Base-by-base conservation (phyloP, 306 rosid genomes). In the Bauhinia variegata region DNA sequence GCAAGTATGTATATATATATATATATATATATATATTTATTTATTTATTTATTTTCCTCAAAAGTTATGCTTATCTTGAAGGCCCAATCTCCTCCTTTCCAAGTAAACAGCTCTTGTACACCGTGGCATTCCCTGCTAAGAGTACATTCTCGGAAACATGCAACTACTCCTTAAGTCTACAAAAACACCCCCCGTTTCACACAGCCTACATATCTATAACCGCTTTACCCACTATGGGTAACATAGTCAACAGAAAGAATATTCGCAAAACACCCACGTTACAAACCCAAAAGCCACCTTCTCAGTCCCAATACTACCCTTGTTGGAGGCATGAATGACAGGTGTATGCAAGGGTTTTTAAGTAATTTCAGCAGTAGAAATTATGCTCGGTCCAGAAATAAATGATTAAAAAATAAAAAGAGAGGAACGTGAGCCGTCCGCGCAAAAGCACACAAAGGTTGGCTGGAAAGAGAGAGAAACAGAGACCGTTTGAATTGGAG, bases 231-330 rank as follows among this genome's bases (percentile, higher is more conserved):
- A 58, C 47, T 65, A 32, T 2, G 84, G 79, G 77, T 55, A 70
- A 9, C 46, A 74, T 49, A 36, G 95, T 83, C 86, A 3, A 5
- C 23, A 0, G 13, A 1, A 0, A 5, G 7, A 41, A 56, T 31
- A 36, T 65, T 34, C 71, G 50, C 69, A 61, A 61, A 51, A 56
- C 78, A 16, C 82, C 86, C 91, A 87, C 84, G 96, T 76, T 84
- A 42, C 13, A 3, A 44, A 44, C 67, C n/a, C 13, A 54, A 70
- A 75, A 77, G 67, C 58, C 42, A 11, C 11, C 7, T 5, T 0
- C 0, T 0, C 0, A 82, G 31, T 76, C 11, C 66, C 91, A 7
- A 64, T 4, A 34, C 11, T 52, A 9, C 74, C 95, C 85, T 73
- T 14, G 0, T 0, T 0, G 0, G 5, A 4, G 0, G 9, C 3